Evolutionary conservation across 352 stramenopile species (phyloP).

Genomic region (Globisporangium mamillatum): DNA sequence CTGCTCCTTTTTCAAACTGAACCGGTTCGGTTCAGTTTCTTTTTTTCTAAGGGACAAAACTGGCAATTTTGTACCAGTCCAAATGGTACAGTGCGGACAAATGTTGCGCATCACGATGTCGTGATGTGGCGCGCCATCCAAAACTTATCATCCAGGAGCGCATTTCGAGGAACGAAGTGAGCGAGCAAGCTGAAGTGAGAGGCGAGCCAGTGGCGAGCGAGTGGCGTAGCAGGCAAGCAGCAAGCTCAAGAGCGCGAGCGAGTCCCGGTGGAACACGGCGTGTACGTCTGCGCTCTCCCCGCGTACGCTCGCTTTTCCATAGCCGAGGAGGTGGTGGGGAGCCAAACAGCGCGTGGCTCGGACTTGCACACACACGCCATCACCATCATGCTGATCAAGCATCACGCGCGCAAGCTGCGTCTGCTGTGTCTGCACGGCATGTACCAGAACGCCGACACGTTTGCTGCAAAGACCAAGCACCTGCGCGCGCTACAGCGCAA

Average conservation of each 20-base stretch:
- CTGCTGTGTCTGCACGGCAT: constrained; percentile 84
- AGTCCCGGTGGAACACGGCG: neutral
- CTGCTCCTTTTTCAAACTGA: neutral
- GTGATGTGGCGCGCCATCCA: constrained; percentile 1
- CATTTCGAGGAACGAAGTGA: constrained; percentile 9
- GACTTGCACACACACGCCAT: neutral
- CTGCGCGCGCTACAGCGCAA: constrained; percentile 28
- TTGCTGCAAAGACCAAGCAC: constrained; percentile 66
- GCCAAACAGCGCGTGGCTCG: too few species aligned
- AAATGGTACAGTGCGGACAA: neutral
- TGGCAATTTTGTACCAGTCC: neutral
- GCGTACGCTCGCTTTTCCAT: neutral
- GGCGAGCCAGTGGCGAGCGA: neutral
- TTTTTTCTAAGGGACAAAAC: neutral
- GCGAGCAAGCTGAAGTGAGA: neutral
- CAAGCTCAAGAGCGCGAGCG: neutral
- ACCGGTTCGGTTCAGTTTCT: neutral
- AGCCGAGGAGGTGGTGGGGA: too few species aligned
- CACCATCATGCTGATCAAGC: constrained; percentile 1
- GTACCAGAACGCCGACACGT: constrained; percentile 77
- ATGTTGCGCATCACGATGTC: neutral
- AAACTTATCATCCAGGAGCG: neutral
- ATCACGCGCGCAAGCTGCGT: constrained; percentile 39
- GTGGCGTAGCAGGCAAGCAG: neutral
- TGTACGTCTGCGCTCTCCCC: neutral